Evolutionary conservation across 441 rosid genomes (phyloP), one percentile per base, ranked within the genome.

Genomic region (Aquilaria agallochum): DNA sequence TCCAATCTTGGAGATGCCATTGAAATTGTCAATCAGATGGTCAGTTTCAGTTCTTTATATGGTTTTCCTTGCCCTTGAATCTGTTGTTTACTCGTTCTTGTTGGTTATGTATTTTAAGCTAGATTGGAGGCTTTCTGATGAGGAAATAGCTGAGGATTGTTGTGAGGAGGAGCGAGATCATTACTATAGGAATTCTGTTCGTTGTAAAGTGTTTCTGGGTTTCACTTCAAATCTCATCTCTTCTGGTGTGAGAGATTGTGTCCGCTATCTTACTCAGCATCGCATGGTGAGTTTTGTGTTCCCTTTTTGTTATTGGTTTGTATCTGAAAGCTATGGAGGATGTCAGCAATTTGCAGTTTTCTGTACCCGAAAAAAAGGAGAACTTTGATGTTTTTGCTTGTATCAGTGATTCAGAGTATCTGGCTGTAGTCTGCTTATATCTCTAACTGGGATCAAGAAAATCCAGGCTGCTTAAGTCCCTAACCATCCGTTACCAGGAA

Each of bases 181-280:
- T 31, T 57, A 68, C 5, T 89, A 74, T 31, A 80, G 97, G 67
- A 72, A 80, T 55, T 85, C 97, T 20, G 85, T 91, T 40, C 78
- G 72, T 69, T 89, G 89, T 78, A 91, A 94, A 76, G 82, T 94
- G 50, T 94, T 94, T 80, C 75, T 91, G 63, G 97, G 97, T 65
- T 94, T 94, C 69, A 94, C 97, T 61, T 94, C 97, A 31, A 94
- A 91, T 78, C 93, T 94, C 48, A 68, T 94, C 68, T 94, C 96
- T 2, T 94, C 99, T 53, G 97, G 99, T 58, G 74, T 91, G 40
- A 81, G 99, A 72, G 98, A 90, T 56, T 80, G 78, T 0, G 66
- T 89, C 74, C 89, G 97, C 9, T 91, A 84, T 72, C 93, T 94
- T 77, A 85, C 82, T 68, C 83, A 94, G 75, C 97, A 91, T 77